Evolutionary conservation across 2,329 filamentous ascomycete genomes (phyloP).

Genomic region (Bimuria novae-zelandiae): DNA sequence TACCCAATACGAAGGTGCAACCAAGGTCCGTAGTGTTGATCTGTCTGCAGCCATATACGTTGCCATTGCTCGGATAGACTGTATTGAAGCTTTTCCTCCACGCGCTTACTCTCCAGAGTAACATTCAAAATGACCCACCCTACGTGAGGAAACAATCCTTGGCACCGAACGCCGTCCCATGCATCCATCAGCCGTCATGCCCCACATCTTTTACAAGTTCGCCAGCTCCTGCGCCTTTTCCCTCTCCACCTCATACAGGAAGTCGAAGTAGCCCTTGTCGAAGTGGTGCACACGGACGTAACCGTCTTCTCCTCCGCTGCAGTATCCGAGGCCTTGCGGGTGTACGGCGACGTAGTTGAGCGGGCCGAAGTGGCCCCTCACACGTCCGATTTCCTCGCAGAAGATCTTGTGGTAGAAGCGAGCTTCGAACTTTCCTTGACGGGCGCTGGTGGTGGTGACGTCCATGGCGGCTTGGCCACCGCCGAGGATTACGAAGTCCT

Average conservation of each 20-base stretch:
- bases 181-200: conserved; percentile 38
- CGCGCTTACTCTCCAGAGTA: too few relatives aligned
- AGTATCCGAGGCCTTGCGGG: conserved; percentile 89
- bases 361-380: conserved; percentile 94
- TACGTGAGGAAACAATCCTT: conserved; percentile 20
- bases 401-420: conserved; percentile 99
- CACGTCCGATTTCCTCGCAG: conserved; percentile 96
- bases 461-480: conserved; percentile 99
- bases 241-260: conserved; percentile 97
- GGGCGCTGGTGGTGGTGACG: conserved; percentile 89
- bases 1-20: too few relatives aligned
- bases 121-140: too few relatives aligned
- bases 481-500: conserved; percentile 96
- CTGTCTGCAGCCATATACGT: too few relatives aligned
- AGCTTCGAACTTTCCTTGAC: conserved; percentile 99
- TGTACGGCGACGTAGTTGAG: conserved; percentile 95
- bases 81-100: too few relatives aligned
- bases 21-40: too few relatives aligned
- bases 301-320: conserved; percentile 94
- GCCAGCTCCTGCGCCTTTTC: conserved; percentile 59
- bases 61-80: too few relatives aligned
- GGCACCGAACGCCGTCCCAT: conserved; percentile 45
- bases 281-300: conserved; percentile 99
- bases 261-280: conserved; percentile 98
- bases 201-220: conserved; percentile 37